phyloP scores from a whole-genome alignment of 192 early-diverging fungal genomes.

The Piromyces finnis region DNA sequence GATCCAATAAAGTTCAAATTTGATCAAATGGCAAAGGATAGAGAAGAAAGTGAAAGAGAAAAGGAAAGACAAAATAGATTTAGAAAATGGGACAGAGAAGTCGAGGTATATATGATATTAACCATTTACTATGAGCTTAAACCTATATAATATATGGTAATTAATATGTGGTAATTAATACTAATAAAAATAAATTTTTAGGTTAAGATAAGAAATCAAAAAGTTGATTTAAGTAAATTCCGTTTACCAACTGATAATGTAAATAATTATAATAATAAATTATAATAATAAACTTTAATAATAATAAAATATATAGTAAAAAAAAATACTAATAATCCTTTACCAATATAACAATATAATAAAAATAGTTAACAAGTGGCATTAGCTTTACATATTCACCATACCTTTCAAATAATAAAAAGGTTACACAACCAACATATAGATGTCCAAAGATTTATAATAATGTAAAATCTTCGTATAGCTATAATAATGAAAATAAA shows the following conservation, averaged over 20 bases:
- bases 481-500: background rate
- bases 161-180: too few species aligned
- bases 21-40: background rate
- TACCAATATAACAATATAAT: too few species aligned
- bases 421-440: background rate
- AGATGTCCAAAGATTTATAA: background rate
- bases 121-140: too few species aligned
- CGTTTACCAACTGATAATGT: background rate
- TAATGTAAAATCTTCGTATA: background rate
- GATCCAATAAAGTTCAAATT: background rate
- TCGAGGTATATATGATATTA: background rate
- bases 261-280: background rate
- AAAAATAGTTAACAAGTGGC: background rate
- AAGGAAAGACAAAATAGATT: background rate
- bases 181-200: background rate
- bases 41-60: background rate
- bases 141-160: too few species aligned
- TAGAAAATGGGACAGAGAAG: background rate
- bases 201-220: background rate
- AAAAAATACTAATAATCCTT: too few species aligned
- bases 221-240: background rate
- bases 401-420: background rate
- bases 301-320: too few species aligned
- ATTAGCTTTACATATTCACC: background rate
- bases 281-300: background rate